These are phyloP conservation scores for Clitoria ternatea DNA, from an alignment of 306 rosid species.

Conservation along the genomic window DNA sequence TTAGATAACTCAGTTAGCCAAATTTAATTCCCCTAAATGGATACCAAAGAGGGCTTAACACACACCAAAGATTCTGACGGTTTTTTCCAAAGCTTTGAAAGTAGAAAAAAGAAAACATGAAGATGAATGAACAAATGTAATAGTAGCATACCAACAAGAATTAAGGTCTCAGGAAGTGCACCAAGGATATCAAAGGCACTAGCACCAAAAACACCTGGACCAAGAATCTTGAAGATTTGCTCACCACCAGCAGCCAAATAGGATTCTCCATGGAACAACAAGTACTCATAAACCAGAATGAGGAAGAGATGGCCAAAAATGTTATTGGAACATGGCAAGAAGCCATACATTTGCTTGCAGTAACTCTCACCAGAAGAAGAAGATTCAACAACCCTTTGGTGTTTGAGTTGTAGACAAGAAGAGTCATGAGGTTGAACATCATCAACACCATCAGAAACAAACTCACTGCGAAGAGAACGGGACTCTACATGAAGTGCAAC, in stretches of 20 bases:
- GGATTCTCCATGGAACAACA: conserved; percentile 53
- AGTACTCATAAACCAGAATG: conserved; percentile 50
- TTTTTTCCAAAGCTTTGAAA: neutral
- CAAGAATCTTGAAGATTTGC: conserved; percentile 51
- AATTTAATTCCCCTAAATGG: no score
- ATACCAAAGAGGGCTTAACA: no score
- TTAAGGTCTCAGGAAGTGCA: conserved; percentile 56
- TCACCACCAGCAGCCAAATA: conserved; percentile 51
- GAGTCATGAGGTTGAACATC: neutral
- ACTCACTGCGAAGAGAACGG: conserved; percentile 22
- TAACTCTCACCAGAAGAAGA: neutral
- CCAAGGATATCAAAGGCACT: conserved; percentile 59
- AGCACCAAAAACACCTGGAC: conserved; percentile 64
- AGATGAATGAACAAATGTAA: neutral
- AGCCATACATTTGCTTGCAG: conserved; percentile 54
- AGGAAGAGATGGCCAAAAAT: conserved; percentile 45
- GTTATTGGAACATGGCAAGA: conserved; percentile 53
- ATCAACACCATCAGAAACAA: conserved; percentile 37
- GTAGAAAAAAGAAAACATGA: neutral
- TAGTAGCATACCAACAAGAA: conserved; percentile 47
- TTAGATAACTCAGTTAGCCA: no score
- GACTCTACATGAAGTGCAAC: conserved; percentile 10
- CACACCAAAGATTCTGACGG: no score
- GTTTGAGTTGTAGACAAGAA: conserved; percentile 1
- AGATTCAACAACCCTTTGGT: conserved; percentile 7